Conservation (phyloP, 2,329 filamentous ascomycete genomes). For the Paecilomyces dactylethromorphus region DNA sequence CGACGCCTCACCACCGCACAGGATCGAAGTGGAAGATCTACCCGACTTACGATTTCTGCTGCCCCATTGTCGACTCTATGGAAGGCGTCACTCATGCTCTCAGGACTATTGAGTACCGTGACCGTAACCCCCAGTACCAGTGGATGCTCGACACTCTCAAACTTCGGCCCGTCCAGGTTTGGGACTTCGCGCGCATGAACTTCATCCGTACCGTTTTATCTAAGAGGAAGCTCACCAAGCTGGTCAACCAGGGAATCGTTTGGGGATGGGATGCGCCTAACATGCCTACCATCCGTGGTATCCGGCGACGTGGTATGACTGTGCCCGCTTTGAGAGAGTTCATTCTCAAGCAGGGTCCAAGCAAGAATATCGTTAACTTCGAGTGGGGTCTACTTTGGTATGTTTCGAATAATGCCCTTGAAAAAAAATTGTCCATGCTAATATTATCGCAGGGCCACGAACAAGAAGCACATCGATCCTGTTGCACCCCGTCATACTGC, state of each 20-base stretch:
- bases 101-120: slow-evolving; percentile 55
- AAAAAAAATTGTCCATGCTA: neutral
- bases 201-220: slow-evolving; percentile 46
- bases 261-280: slow-evolving; percentile 48
- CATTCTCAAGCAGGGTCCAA: slow-evolving; percentile 45
- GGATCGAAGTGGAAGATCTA: slow-evolving; percentile 61
- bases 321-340: slow-evolving; percentile 44
- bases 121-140: slow-evolving; percentile 46
- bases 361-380: slow-evolving; percentile 43
- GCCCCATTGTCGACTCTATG: slow-evolving; percentile 56
- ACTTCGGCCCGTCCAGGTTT: slow-evolving; percentile 41
- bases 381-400: slow-evolving; percentile 45
- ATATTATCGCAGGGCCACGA: slow-evolving; percentile 31
- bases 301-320: slow-evolving; percentile 44
- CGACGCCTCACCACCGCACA: slow-evolving; percentile 55
- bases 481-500: slow-evolving; percentile 68
- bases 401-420: neutral
- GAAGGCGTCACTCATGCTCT: slow-evolving; percentile 61
- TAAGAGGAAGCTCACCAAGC: slow-evolving; percentile 46
- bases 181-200: slow-evolving; percentile 49
- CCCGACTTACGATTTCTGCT: slow-evolving; percentile 61
- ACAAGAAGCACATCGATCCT: slow-evolving; percentile 79
- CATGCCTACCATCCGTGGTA: slow-evolving; percentile 46
- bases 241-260: slow-evolving; percentile 42
- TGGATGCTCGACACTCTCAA: slow-evolving; percentile 45